Evolutionary conservation across 2,329 filamentous ascomycete species (phyloP).

Genomic region (Penicillium sp.): DNA sequence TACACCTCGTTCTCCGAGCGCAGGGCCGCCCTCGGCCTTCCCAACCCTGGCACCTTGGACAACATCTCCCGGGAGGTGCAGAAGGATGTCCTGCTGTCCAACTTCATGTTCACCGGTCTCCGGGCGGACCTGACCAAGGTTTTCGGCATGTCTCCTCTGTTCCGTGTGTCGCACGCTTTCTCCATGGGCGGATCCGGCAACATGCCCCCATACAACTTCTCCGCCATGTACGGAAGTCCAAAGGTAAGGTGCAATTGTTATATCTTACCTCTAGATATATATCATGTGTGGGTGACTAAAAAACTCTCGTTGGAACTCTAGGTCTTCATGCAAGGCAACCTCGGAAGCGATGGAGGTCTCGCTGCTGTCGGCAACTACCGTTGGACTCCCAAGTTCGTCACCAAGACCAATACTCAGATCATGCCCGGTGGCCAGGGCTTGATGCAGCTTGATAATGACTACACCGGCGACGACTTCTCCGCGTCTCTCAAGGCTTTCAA

Average conservation of each 20-base stretch:
- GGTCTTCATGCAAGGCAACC: conserved; percentile 90
- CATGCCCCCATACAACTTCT: conserved; percentile 88
- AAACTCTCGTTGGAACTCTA: too few relatives aligned
- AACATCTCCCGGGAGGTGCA: conserved; percentile 82
- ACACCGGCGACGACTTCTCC: conserved; percentile 84
- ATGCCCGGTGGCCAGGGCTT: conserved; percentile 73
- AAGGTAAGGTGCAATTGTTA: too few relatives aligned
- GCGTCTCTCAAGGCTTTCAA: conserved; percentile 89
- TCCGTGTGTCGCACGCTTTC: conserved; percentile 96
- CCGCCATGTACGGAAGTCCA: conserved; percentile 83
- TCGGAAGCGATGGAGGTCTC: conserved; percentile 85
- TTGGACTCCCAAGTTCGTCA: conserved; percentile 71
- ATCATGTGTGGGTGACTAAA: too few relatives aligned
- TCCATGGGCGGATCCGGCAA: conserved; percentile 75
- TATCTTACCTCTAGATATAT: too few relatives aligned
- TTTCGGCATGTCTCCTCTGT: conserved; percentile 85
- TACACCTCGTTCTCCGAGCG: conserved; percentile 74
- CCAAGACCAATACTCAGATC: conserved; percentile 81
- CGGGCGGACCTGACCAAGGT: conserved; percentile 94
- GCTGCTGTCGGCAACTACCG: conserved; percentile 87
- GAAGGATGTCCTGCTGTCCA: conserved; percentile 90
- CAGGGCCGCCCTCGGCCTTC: conserved; percentile 76
- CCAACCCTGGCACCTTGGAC: conserved; percentile 89
- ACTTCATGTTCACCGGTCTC: conserved; percentile 92
- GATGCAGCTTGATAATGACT: conserved; percentile 90